Conservation (phyloP, 2,329 filamentous ascomycete genomes). For the Hypoxylon sp. region DNA sequence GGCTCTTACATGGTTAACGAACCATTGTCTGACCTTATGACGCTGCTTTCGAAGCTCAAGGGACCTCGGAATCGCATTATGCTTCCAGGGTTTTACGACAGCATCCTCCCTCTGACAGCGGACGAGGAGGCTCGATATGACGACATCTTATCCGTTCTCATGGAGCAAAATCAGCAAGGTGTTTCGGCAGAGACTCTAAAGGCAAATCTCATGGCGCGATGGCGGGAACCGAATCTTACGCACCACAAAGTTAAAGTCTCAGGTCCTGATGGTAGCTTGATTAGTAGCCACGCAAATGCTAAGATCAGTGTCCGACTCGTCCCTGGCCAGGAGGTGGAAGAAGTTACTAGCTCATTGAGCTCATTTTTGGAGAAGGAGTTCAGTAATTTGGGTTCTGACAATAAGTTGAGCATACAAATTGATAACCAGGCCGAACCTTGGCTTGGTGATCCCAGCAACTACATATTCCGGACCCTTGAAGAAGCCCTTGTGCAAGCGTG, state of each 20-base stretch:
- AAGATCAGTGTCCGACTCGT: conserved; percentile 92
- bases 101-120: conserved; percentile 79
- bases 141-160: conserved; percentile 83
- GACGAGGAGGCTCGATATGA: conserved; percentile 86
- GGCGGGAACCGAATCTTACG: conserved; percentile 94
- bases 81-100: conserved; percentile 90
- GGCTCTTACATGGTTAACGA: conserved; percentile 92
- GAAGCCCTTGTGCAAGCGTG: conserved; percentile 87
- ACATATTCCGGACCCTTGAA: conserved; percentile 91
- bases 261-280: conserved; percentile 90
- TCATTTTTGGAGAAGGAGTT: conserved; percentile 80
- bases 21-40: conserved; percentile 89
- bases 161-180: conserved; percentile 75
- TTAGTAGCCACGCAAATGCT: conserved; percentile 89
- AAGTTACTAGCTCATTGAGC: conserved; percentile 77
- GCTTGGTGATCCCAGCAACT: conserved; percentile 91
- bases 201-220: conserved; percentile 88
- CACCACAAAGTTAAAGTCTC: conserved; percentile 95
- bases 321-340: conserved; percentile 88
- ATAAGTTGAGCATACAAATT: conserved; percentile 83
- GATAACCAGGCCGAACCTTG: conserved; percentile 96
- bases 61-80: conserved; percentile 83
- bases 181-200: conserved; percentile 78
- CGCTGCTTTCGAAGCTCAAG: conserved; percentile 84
- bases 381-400: conserved; percentile 79